Base-by-base conservation (phyloP, 768 basidiomycete genomes). In the Nidularia pulvinata region DNA sequence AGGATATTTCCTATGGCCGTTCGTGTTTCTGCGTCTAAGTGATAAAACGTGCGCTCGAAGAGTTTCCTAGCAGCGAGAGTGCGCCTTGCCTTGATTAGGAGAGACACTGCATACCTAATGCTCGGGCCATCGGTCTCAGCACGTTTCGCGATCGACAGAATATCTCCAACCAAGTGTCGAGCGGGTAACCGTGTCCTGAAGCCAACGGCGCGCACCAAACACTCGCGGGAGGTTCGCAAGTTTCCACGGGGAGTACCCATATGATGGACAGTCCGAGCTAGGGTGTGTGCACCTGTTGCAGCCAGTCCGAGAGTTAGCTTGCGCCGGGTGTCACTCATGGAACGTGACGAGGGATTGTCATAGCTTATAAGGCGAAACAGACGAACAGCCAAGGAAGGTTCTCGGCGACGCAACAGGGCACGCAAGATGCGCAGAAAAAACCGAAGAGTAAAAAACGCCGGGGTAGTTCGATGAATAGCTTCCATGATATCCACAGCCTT, bases 1-100 rank as follows among this genome's bases (percentile, higher is more conserved):
- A 88, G 74, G 33, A 75, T 73, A 59, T 89, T 91, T 3, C 84
- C 84, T 9, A 86, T 61, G 19, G 65, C 58, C 0, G 84, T 83
- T 42, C 68, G 63, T 11, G 64, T 64, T 53, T 58, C 60, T 4
- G 52, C 14, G 52, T 75, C 70, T 16, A 76, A 55, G 1, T 63
- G 58, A 19, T 53, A 48, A 32, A 62, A 62, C 2, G 65, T 64
- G 25, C 65, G 51, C 16, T 59, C 58, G 55, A 80, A 74, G 4
- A 84, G 54, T 52, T 61, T 70, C 51, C 74, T 74, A 3, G 83
- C 85, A 22, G 76, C 73, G 46, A 64, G 68, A 14, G 72, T 47
- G 14, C 80, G 77, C 11, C 74, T 69, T 1, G 72, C 70, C n/a
- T 68, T 71, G 22, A 79, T 59, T 30, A 82, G 65, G 1, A 78